Base-by-base conservation (phyloP, 805 yeast species). In the Candida germanica region DNA sequence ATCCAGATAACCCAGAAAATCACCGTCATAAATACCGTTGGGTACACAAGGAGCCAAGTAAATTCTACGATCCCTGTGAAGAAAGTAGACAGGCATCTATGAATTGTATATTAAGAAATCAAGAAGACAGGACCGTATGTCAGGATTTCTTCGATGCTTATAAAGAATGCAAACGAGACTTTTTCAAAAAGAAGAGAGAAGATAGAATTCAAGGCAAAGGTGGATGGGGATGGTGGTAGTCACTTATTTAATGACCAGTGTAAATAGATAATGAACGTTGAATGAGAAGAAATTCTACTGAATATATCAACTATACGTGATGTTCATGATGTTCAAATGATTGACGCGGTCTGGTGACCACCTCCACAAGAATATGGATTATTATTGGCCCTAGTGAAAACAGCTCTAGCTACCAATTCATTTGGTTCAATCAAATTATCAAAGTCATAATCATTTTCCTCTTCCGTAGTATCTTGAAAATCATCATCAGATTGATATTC, bases 11-110 rank as follows among this genome's bases (percentile, higher is more conserved):
- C 36, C 98, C 98, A 16, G 79, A 83, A 6, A 76, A 80, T 26
- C 73, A 76, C 35, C 62, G 77, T 17, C 89, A 86, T 54, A 80
- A 79, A 51, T 74, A 74, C 43, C 68, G 77, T 39, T 88, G 88
- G 69, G 69, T 79, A 1, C 63, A 76, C 57, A 89, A 91, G 51
- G 89, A 76, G 22, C 83, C 94, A 3, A 81, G 95, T 5, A 78
- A 83, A 54, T 93, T 72, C 58, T 91, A 83, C 52, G 97, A 91
- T 55, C 98, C 98, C 0, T 91, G 98, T 59, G 83, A 80, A 31
- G 93, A 88, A 52, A 80, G 93, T 24, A 73, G 96, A 7, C 80
- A 79, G 54, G 91, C 95, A 79, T 85, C 95, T 29, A 67, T 88
- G 46, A 76, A 75, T 46, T 91, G 98, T 51, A 66, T 91, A 57